These are phyloP conservation scores for Mycena latifolia DNA, from an alignment of 768 basidiomycete species.

Conservation along the genomic window DNA sequence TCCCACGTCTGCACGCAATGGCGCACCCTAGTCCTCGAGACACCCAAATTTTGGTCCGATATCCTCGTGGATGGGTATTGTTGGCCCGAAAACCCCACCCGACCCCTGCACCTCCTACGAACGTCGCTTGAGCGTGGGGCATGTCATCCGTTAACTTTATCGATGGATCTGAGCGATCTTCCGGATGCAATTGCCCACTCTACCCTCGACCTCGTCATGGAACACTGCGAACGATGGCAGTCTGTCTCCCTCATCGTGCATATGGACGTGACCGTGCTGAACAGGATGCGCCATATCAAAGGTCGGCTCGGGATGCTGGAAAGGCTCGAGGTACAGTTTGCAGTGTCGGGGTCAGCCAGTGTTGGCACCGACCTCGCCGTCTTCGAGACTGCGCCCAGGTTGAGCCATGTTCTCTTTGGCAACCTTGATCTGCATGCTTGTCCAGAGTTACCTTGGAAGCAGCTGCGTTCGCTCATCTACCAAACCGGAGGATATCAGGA, in stretches of 20 bases:
- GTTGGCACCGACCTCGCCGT: neutral
- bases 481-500: neutral
- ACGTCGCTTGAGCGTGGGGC: neutral
- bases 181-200: neutral
- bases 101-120: neutral
- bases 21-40: too few relatives aligned
- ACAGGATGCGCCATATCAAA: neutral
- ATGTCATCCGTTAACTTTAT: neutral
- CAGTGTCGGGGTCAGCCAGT: too few relatives aligned
- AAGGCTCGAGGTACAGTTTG: neutral
- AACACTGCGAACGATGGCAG: neutral
- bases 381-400: neutral
- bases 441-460: slow-evolving; percentile 1
- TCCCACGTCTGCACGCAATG: too few relatives aligned
- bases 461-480: neutral
- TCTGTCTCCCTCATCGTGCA: neutral
- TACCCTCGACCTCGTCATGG: neutral
- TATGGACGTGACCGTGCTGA: neutral
- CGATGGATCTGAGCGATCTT: neutral
- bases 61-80: neutral
- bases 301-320: neutral
- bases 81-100: neutral
- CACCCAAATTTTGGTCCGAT: neutral
- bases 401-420: neutral
- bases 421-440: neutral